Percentiles rank a stretch among this genome's conserved stretches.
Conservation (phyloP, 129 eudicot species). For the Silybum marianum region DNA sequence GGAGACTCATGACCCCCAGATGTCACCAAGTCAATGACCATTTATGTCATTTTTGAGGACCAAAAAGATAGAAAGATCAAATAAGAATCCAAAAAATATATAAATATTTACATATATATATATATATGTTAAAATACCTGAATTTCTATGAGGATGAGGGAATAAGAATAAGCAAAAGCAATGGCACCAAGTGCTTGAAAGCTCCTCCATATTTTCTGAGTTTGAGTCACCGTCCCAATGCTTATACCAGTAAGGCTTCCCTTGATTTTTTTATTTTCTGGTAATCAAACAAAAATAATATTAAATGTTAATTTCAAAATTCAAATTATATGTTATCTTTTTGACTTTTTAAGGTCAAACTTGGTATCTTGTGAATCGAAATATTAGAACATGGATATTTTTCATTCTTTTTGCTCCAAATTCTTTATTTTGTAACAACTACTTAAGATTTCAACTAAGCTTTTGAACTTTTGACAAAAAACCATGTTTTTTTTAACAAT, state of each 20-base stretch:
- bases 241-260: constrained; percentile 96
- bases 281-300: neutral
- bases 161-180: constrained; percentile 98
- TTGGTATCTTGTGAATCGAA: neutral
- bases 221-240: constrained; percentile 74
- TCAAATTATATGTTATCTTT: neutral
- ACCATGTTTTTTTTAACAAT: constrained; percentile 13
- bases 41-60: neutral
- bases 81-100: neutral
- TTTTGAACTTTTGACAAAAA: neutral
- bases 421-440: neutral
- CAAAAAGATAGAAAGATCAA: neutral
- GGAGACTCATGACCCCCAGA: no score
- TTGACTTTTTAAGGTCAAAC: constrained; percentile 2
- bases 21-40: no score
- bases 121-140: constrained; percentile 46
- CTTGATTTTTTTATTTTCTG: constrained; percentile 64
- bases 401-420: neutral
- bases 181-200: constrained; percentile 99
- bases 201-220: constrained; percentile 83
- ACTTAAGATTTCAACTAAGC: neutral
- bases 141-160: constrained; percentile 94
- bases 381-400: neutral
- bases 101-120: no score
- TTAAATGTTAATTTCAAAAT: neutral